phyloP scores from a whole-genome alignment of 2,329 filamentous ascomycete species.

The Phaeophleospora eucalypticola region DNA sequence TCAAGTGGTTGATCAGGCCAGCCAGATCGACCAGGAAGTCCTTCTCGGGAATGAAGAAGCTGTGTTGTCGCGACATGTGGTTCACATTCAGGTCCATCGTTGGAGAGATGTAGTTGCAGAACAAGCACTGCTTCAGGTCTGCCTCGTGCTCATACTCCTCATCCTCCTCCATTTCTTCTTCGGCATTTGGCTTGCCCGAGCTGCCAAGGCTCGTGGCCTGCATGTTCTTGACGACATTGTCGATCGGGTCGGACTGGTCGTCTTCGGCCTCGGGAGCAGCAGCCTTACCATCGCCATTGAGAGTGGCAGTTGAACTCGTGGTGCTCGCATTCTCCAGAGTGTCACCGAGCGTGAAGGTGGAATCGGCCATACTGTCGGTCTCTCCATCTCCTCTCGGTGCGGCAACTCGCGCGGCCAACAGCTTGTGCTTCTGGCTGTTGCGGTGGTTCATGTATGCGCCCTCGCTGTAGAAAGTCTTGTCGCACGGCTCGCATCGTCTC shows the following conservation, averaged over 20 bases:
- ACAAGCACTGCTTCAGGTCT: slow-evolving; percentile 63
- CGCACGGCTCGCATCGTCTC: slow-evolving; percentile 73
- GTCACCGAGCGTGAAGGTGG: slow-evolving; percentile 85
- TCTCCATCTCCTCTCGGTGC: slow-evolving; percentile 50
- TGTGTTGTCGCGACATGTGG: slow-evolving; percentile 90
- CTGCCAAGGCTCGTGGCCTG: slow-evolving; percentile 59
- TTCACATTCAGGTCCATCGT: slow-evolving; percentile 69
- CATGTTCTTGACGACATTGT: slow-evolving; percentile 65
- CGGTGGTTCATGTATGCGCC: slow-evolving; percentile 94
- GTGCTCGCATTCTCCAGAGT: slow-evolving; percentile 56
- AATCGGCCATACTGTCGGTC: slow-evolving; percentile 71
- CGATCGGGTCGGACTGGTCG: not conserved
- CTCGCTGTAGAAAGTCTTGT: slow-evolving; percentile 92
- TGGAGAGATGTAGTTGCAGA: slow-evolving; percentile 84
- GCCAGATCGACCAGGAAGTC: slow-evolving; percentile 77
- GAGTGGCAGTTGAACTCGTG: slow-evolving; percentile 39
- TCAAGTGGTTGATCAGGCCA: slow-evolving; percentile 72
- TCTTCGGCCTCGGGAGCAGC: slow-evolving; percentile 73
- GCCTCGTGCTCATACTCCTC: slow-evolving; percentile 37
- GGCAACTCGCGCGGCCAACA: slow-evolving; percentile 54
- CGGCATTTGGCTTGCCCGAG: slow-evolving; percentile 25
- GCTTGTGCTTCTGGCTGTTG: slow-evolving; percentile 82
- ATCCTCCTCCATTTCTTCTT: slow-evolving; percentile 37
- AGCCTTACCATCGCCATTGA: slow-evolving; percentile 50
- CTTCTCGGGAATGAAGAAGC: slow-evolving; percentile 93